These are phyloP conservation scores for Termitomyces heimii DNA, from an alignment of 768 basidiomycete genomes.

Conservation along the genomic window DNA sequence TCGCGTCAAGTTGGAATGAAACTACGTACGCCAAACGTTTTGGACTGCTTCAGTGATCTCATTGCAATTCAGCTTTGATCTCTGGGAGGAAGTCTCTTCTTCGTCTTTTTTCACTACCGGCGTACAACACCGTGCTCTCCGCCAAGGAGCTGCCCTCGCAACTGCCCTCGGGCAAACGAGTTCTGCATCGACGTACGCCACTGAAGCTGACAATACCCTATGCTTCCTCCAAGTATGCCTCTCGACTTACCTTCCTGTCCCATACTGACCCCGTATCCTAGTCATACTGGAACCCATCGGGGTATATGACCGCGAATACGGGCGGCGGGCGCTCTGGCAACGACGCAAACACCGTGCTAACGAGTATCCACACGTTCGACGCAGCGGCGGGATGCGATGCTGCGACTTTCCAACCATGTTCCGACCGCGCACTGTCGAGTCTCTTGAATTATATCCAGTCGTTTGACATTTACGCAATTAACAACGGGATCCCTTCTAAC, in stretches of 20 bases:
- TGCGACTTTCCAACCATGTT: constrained; percentile 74
- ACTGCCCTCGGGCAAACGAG: constrained; percentile 46
- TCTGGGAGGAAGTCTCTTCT: constrained; percentile 71
- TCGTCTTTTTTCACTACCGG: constrained; percentile 82
- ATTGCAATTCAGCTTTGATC: constrained; percentile 48
- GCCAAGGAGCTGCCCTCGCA: constrained; percentile 63
- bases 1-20: constrained; percentile 61
- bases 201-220: constrained; percentile 57
- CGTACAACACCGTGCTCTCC: constrained; percentile 70
- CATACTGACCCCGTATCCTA: constrained; percentile 18
- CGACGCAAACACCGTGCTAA: constrained; percentile 69
- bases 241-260: not conserved
- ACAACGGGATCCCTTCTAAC: constrained; percentile 46
- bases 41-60: constrained; percentile 16
- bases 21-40: constrained; percentile 29
- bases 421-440: constrained; percentile 66
- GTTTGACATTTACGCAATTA: constrained; percentile 67
- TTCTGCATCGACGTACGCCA: constrained; percentile 38
- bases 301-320: constrained; percentile 71
- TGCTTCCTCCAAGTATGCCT: constrained; percentile 68
- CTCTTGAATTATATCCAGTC: constrained; percentile 62
- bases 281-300: constrained; percentile 69
- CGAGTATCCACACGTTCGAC: constrained; percentile 76
- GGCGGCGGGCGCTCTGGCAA: constrained; percentile 71
- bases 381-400: constrained; percentile 65